Base-by-base conservation (phyloP, 306 rosid genomes). In the Luffa aegyptiaca region DNA sequence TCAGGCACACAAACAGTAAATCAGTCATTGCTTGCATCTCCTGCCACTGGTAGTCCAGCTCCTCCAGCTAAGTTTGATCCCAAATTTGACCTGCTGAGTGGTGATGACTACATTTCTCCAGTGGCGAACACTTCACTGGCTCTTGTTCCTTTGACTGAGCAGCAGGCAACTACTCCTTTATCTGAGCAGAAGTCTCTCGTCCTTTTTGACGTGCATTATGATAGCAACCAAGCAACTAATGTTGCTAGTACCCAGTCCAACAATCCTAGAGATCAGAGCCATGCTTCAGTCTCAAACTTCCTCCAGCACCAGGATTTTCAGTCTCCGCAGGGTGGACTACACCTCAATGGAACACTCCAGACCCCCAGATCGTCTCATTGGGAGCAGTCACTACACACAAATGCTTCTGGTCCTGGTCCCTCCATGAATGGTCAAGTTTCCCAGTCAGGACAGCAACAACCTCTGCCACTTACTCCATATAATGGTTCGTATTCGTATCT, bases 61-160 rank as follows among this genome's bases (percentile, higher is more conserved):
- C 79, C 89, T 75, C 81, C 85, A 61, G 57, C 83, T 14, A 88
- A 73, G 79, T 84, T 80, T 48, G 89, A 89, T 83, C 89, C 96
- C 86, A 91, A 88, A 81, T 87, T 89, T 76, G 98, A 95, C 87
- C 90, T 95, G 81, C 98, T 95, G 80, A 95, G 98, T 12, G 98
- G 98, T 31, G 98, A 95, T 63, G 92, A 92, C 82, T 95, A 85
- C 83, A 86, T 73, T 87, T 90, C 92, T 79, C 95, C 95, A 3
- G 90, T 84, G 80, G 89, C 90, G 41, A 96, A 90, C 14, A 82
- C 49, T 79, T 90, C 97, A 49, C 85, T 91, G 85, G 97, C 99
- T 80, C 90, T 95, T 77, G 97, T 95, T 86, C 93, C 97, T 80
- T 79, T 91, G n/a, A 91, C 89, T 52, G 89, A 88, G 83, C 94